phyloP scores from a whole-genome alignment of 805 yeast genomes.

The Komagataella kurtzmanii region DNA sequence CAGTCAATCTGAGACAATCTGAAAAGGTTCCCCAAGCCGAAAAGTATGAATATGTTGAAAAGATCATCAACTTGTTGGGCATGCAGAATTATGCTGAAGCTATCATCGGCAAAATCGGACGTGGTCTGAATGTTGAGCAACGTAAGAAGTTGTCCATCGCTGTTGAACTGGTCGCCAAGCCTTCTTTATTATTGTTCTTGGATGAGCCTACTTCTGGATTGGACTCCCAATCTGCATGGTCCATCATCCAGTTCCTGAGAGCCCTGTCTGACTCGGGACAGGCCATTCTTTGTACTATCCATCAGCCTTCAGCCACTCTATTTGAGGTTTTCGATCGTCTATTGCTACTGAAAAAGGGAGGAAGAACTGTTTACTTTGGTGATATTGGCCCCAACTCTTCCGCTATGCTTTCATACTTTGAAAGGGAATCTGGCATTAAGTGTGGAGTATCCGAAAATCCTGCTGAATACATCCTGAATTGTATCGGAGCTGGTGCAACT shows the following conservation, averaged over 20 bases:
- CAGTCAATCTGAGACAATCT: constrained; percentile 35
- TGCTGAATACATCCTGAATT: constrained; percentile 63
- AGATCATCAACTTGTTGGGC: constrained; percentile 22
- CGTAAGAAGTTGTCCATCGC: constrained; percentile 41
- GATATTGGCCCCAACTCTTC: constrained; percentile 33
- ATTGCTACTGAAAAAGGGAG: constrained; percentile 34
- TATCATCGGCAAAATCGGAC: constrained; percentile 29
- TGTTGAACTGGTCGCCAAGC: constrained; percentile 41
- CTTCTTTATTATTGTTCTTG: constrained; percentile 34
- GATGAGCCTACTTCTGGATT: constrained; percentile 53
- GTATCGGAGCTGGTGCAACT: constrained; percentile 75
- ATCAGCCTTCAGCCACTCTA: constrained; percentile 33
- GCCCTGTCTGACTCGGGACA: constrained; percentile 38
- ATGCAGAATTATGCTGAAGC: constrained; percentile 38
- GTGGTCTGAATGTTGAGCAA: constrained; percentile 41
- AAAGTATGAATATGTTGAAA: constrained; percentile 29
- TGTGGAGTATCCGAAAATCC: constrained; percentile 55
- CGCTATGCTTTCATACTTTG: constrained; percentile 31
- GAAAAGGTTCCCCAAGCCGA: constrained; percentile 24
- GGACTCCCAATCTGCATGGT: constrained; percentile 48
- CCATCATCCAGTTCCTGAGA: constrained; percentile 37
- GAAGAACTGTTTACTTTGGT: constrained; percentile 40
- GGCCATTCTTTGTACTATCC: constrained; percentile 46
- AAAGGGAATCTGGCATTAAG: constrained; percentile 44
- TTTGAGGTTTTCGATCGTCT: constrained; percentile 29